A percentile compares a stretch with the other conserved stretches of the same genome.
Evolutionary conservation across 2,329 filamentous ascomycete genomes (phyloP).

Genomic region (Exophiala viscosa): DNA sequence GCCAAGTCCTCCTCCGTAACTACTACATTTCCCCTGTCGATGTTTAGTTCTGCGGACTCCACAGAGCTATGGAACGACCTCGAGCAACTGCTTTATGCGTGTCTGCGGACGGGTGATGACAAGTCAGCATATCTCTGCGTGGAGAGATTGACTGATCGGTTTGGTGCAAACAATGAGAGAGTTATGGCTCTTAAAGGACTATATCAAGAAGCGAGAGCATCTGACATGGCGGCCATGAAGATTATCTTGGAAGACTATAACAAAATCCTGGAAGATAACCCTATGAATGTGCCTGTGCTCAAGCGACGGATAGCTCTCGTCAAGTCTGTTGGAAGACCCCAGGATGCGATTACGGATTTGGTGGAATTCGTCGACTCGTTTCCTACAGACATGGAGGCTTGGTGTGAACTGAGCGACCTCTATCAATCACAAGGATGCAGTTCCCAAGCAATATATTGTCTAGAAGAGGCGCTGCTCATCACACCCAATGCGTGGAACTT

Average conservation of each 20-base stretch:
- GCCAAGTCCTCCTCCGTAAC: conserved; percentile 47
- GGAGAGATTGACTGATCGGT: conserved; percentile 70
- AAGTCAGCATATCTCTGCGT: conserved; percentile 71
- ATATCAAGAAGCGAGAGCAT: conserved; percentile 76
- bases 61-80: conserved; percentile 79
- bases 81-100: conserved; percentile 82
- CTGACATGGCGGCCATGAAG: conserved; percentile 62
- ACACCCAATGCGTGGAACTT: conserved; percentile 94
- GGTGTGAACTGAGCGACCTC: conserved; percentile 85
- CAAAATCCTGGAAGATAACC: conserved; percentile 66
- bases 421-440: conserved; percentile 77
- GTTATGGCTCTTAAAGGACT: conserved; percentile 79
- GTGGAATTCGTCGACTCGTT: conserved; percentile 73
- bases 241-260: conserved; percentile 74
- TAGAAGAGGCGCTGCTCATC: conserved; percentile 86
- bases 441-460: conserved; percentile 76
- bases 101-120: conserved; percentile 80
- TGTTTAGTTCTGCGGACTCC: conserved; percentile 58
- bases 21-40: conserved; percentile 50
- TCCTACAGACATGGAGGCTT: conserved; percentile 87
- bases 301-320: conserved; percentile 82
- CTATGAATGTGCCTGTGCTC: conserved; percentile 76
- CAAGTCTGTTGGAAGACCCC: conserved; percentile 63
- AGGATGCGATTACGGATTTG: conserved; percentile 72
- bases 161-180: conserved; percentile 79